Evolutionary conservation across 2,329 filamentous ascomycete species (phyloP), one percentile per base, ranked within the genome.

Genomic region (Ramularia collo-cygni): DNA sequence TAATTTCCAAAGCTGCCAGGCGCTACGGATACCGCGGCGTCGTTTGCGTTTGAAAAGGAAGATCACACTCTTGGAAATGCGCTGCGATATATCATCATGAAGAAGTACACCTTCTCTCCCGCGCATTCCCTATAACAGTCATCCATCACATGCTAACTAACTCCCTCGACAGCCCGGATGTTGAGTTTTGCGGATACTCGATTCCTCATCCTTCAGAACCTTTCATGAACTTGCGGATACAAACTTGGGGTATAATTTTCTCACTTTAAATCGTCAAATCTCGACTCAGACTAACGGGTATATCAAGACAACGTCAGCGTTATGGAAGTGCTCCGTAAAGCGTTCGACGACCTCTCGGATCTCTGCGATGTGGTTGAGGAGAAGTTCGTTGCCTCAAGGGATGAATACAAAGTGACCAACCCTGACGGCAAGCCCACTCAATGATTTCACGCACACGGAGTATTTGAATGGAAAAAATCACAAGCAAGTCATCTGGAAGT

Each of bases 151-250:
- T 24, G 19, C 39, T 40, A 32, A 46, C 24, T n/a, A n/a, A n/a
- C n/a, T 29, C 26, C 18, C 8, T 8, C 13, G 12, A 38, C 50
- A 96, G 90, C 64, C 90, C 92, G 19, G 80, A 92, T 49, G 92
- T 98, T 44, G 92, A 98, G 64, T 95, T 98, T 67, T 96, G 92
- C 66, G 92, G 90, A 46, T 98, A 98, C 65, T 86, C 90, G 6
- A 96, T 98, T 46, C 92, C 92, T 19, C 92, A 98, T 66, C 92
- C 92, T 36, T 94, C 89, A 28, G 92, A 98, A 66, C 71, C 81
- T 28, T 92, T 94, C 68, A 95, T 98, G 90, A 95, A 96, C 60
- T 71, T 98, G 47, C 79, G 92, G 57, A 96, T 98, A 48, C 92
- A 98, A 66, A 98, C 90, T 52, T 96, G 92, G 58, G 85, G 90